These are phyloP conservation scores for Hypoxylon subgilvum DNA, from an alignment of 495 filamentous ascomycete species.

Conservation along the genomic window DNA sequence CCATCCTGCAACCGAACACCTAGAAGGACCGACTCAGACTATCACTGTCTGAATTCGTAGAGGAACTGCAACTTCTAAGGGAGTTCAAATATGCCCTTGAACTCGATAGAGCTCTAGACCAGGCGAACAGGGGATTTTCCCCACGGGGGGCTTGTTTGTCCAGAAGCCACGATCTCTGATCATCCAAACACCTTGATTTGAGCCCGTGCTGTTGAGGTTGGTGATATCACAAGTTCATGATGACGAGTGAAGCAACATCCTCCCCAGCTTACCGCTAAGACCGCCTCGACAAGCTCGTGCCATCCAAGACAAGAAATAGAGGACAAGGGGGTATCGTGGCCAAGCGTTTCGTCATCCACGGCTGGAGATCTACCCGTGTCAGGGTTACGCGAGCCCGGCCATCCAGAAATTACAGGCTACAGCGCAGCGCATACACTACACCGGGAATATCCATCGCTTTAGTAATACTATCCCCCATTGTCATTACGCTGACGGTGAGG, in stretches of 20 bases:
- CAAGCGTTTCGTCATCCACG: constrained; percentile 41
- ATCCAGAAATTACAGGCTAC: no score
- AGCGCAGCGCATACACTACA: no score
- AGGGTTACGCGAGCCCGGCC: constrained; percentile 26
- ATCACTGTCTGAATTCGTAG: constrained; percentile 27
- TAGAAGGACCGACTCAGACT: constrained; percentile 39
- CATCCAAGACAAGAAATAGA: constrained; percentile 14
- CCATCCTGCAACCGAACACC: constrained; percentile 29
- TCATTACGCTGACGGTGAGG: constrained; percentile 26
- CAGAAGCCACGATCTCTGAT: background rate
- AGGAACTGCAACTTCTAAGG: background rate
- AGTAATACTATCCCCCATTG: constrained; percentile 23
- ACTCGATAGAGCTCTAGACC: background rate
- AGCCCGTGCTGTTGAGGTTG: constrained; percentile 6
- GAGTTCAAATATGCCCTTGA: background rate
- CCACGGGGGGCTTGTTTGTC: background rate
- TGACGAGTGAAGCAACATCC: background rate
- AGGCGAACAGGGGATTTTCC: constrained; percentile 19
- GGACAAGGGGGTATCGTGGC: constrained; percentile 36
- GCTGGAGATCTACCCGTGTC: constrained; percentile 36
- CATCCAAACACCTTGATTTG: constrained; percentile 19
- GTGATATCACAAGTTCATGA: constrained; percentile 1
- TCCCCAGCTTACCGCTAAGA: constrained; percentile 16
- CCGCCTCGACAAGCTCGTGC: background rate
- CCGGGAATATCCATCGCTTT: constrained; percentile 27